Evolutionary conservation across 225 moss, liverwort and hornwort genomes (phyloP), one percentile per base, ranked within the genome.

Genomic region (Asterella californica): DNA sequence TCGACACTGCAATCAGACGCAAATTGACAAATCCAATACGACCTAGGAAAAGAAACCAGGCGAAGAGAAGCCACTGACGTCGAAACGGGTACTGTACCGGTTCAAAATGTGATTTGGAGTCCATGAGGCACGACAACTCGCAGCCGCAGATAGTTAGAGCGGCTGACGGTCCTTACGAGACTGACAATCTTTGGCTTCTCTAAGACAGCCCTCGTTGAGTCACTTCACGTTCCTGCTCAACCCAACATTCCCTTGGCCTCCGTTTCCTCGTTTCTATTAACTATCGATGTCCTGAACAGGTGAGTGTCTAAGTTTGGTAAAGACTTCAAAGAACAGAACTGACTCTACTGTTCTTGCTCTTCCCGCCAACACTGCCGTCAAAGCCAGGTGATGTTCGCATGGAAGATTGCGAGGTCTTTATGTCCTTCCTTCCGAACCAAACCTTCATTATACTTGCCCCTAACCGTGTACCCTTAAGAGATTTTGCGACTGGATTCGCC

Each of bases 71-170:
- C 18, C 33, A 32, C 17, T 10, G 52, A 1, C 12, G 65, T n/a
- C 10, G 38, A 8, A n/a, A 9, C 10, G 2, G 6, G 24, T 2
- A 5, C 22, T 6, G 22, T 45, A 70, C 70, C 70, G 70, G 45
- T 46, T 70, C 70, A 18, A 70, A 70, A 70, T 45, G 70, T 24
- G 70, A 70, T 70, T 46, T 70, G 10, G 70, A 70, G 22, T 70
- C 70, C 70, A 70, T 70, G 52, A 52, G 52, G 52, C 17, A 14
- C 4, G 12, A 52, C 14, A 48, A 11, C 48, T 48, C 11, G 48
- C 48, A 48, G 48, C 48, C 48, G 11, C 48, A 48, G 48, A 48
- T 48, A 11, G 48, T 48, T 48, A n/a, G n/a, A n/a, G n/a, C n/a
- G n/a, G n/a, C n/a, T 17, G 52, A 52, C 52, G 10, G 52, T 6